Base-by-base conservation (phyloP, 1,284 basidiomycete genomes). In the Salmacisia buchloeana region DNA sequence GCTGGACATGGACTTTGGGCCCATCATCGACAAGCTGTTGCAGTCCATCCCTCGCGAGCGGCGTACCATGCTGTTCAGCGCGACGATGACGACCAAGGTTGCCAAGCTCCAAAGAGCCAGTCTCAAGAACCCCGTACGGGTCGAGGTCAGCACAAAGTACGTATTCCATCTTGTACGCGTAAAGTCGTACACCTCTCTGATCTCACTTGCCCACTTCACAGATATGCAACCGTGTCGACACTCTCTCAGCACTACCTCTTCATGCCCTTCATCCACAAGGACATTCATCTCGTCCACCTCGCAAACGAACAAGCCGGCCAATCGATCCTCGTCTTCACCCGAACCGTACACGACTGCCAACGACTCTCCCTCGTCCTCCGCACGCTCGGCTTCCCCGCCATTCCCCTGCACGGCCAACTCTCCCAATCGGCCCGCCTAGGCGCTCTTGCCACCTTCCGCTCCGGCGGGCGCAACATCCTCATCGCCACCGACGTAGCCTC, bases 61-160 rank as follows among this genome's bases (percentile, higher is more conserved):
- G 23, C 90, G 89, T 36, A 99, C 96, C 0, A 97, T 94, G 80
- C 85, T 99, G 1, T 99, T 96, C 83, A 96, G 93, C 15, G 96
- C 96, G 0, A 99, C 96, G n/a, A 98, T 99, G 94, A 97, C 94
- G 2, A 96, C 92, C 25, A 98, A 97, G 81, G 93, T 99, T 10
- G 93, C 92, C 27, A 97, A 98, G 81, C 84, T 99, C 7, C 94
- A 98, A 80, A 84, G 96, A 62, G 94, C 96, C n/a, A 92, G 90
- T 83, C 83, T 98, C 74, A 86, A 87, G 60, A 96, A 96, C 79
- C 96, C 96, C 6, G 87, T 97, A n/a, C 86, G 91, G 69, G 88
- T 98, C 6, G 93, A 98, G 81, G 92, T 91, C 88, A 39, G 75
- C 49, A 86, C 90, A 73, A 97, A 97, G 90, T 92, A 77, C 72